Percentiles rank a stretch among this genome's conserved stretches.
phyloP scores from a whole-genome alignment of 495 filamentous ascomycete genomes.

The Neurospora sp. region DNA sequence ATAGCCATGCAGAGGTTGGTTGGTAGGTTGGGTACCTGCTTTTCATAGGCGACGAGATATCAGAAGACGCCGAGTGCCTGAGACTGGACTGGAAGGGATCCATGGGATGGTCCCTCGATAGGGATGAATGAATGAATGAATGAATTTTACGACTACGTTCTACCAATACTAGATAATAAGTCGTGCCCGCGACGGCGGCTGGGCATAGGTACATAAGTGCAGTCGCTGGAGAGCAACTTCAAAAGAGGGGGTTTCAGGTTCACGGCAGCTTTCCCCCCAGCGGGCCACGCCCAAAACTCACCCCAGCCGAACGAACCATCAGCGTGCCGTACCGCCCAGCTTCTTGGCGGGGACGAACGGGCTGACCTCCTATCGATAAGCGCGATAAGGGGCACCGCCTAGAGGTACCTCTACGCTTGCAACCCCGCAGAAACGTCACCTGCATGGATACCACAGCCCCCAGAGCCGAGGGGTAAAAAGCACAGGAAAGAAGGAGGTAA shows the following conservation, averaged over 20 bases:
- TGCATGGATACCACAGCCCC: not conserved
- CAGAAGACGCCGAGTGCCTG: not conserved
- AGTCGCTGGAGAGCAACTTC: not conserved
- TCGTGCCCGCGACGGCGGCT: too few relatives aligned
- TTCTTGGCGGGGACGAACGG: not conserved
- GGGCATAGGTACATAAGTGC: too few relatives aligned
- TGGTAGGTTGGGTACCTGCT: not conserved
- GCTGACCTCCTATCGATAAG: not conserved
- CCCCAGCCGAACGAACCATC: not conserved
- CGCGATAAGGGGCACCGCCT: not conserved
- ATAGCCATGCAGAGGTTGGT: not conserved
- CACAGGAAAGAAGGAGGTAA: not conserved
- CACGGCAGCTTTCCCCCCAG: not conserved
- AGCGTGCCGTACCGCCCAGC: not conserved
- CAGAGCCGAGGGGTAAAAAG: not conserved
- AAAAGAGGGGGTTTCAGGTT: not conserved
- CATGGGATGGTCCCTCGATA: not conserved
- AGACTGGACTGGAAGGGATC: not conserved
- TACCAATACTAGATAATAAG: too few relatives aligned
- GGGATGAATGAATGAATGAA: too few relatives aligned
- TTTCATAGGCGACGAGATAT: not conserved
- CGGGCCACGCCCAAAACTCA: not conserved
- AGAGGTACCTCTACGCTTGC: not conserved
- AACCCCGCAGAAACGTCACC: not conserved
- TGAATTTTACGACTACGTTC: too few relatives aligned